Percentiles rank a stretch among this genome's conserved stretches.
phyloP scores from a whole-genome alignment of 306 rosid species.

The Acacia acuminata region DNA sequence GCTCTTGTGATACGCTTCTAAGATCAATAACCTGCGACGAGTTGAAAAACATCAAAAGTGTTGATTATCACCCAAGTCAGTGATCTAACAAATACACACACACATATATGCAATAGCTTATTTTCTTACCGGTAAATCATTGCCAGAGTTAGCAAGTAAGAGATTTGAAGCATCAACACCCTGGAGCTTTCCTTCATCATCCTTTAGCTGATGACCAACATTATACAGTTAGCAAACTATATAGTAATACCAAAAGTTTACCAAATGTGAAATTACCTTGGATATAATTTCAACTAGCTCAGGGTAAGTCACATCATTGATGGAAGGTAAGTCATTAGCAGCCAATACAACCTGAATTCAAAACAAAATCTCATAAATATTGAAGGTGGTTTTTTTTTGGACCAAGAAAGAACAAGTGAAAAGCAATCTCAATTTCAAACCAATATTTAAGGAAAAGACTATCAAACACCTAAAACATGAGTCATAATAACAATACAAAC shows the following conservation, averaged over 20 bases:
- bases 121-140: conserved; percentile 86
- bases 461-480: conserved; percentile 6
- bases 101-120: not conserved
- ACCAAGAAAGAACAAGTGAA: not conserved
- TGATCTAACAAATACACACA: not conserved
- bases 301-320: conserved; percentile 79
- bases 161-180: conserved; percentile 83
- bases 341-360: conserved; percentile 81
- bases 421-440: conserved; percentile 15
- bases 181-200: conserved; percentile 58
- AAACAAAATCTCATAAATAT: conserved; percentile 21
- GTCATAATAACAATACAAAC: not conserved
- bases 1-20: conserved; percentile 69
- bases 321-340: conserved; percentile 91
- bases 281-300: conserved; percentile 82
- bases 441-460: not conserved
- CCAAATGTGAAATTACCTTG: conserved; percentile 47
- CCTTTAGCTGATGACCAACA: conserved; percentile 69
- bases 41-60: conserved; percentile 21
- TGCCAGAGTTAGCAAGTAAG: conserved; percentile 79
- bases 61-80: conserved; percentile 6
- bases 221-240: conserved; percentile 31
- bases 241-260: not conserved
- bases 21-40: conserved; percentile 80
- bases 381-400: not conserved